Evolutionary conservation across 176 grass and related monocot genomes (phyloP).

Genomic region (Aegilops longissima): DNA sequence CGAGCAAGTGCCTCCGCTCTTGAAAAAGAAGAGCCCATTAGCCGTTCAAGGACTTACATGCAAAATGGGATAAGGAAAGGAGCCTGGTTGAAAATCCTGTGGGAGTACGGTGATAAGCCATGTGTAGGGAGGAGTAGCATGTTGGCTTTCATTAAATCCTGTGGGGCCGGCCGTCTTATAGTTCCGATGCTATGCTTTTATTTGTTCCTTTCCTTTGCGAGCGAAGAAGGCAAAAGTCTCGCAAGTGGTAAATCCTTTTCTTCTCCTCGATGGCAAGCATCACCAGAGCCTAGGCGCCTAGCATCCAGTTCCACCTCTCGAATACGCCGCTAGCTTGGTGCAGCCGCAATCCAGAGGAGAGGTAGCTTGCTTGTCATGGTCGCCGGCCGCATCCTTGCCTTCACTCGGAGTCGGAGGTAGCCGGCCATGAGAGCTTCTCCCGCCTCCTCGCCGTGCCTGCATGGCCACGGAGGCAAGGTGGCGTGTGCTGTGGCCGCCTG

Average conservation of each 20-base stretch:
- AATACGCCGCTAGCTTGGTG: conserved; percentile 2
- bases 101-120: no score
- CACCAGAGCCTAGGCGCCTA: not conserved
- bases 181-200: not conserved
- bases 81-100: no score
- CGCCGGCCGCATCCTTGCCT: conserved; percentile 16
- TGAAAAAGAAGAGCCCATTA: no score
- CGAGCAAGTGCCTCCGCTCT: no score
- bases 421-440: conserved; percentile 27
- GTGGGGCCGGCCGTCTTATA: not conserved
- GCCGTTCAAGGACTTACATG: no score
- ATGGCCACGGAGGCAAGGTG: conserved; percentile 22
- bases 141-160: not conserved
- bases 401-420: not conserved
- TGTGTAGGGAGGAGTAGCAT: no score
- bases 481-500: conserved; percentile 18
- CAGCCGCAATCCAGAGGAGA: not conserved
- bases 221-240: not conserved
- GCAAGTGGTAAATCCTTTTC: conserved; percentile 33
- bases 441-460: conserved; percentile 25
- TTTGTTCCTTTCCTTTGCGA: not conserved
- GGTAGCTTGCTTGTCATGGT: conserved; percentile 8
- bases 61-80: no score
- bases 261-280: conserved; percentile 39
- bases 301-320: not conserved